Percentiles rank a stretch among this genome's conserved stretches.
Evolutionary conservation across 2,329 filamentous ascomycete species (phyloP).

Genomic region (Neurospora sp.): DNA sequence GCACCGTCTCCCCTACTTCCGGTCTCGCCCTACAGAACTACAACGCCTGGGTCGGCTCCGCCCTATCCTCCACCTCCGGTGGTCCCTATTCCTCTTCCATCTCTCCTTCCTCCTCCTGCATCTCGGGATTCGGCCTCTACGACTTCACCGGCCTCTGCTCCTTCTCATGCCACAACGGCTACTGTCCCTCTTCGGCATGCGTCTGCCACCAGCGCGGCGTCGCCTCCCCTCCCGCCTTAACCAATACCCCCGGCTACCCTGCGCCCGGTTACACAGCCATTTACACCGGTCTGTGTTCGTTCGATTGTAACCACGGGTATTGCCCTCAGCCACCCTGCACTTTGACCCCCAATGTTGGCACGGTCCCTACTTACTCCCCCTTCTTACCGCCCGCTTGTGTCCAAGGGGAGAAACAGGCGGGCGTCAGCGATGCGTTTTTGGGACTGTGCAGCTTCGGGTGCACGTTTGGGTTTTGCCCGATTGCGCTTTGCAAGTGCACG

Average conservation of each 20-base stretch:
- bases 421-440: neutral
- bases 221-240: conserved; percentile 2
- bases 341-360: neutral
- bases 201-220: conserved; percentile 14
- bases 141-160: conserved; percentile 18
- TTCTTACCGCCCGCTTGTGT: conserved; percentile 2
- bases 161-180: conserved; percentile 19
- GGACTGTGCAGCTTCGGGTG: neutral
- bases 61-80: neutral
- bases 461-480: neutral
- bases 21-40: conserved; percentile 22
- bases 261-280: conserved; percentile 6
- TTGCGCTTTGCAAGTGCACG: neutral
- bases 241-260: conserved; percentile 13
- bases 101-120: conserved; percentile 9
- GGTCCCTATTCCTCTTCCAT: neutral
- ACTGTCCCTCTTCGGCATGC: conserved; percentile 20
- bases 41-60: conserved; percentile 27
- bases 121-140: conserved; percentile 13
- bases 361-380: neutral
- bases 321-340: conserved; percentile 10
- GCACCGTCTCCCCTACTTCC: conserved; percentile 7
- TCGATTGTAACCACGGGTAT: conserved; percentile 11
- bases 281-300: conserved; percentile 15
- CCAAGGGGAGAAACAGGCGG: neutral